A percentile compares a stretch with the other conserved stretches of the same genome.
phyloP scores from a whole-genome alignment of 129 eudicot genomes.

The Solidago caesia region DNA sequence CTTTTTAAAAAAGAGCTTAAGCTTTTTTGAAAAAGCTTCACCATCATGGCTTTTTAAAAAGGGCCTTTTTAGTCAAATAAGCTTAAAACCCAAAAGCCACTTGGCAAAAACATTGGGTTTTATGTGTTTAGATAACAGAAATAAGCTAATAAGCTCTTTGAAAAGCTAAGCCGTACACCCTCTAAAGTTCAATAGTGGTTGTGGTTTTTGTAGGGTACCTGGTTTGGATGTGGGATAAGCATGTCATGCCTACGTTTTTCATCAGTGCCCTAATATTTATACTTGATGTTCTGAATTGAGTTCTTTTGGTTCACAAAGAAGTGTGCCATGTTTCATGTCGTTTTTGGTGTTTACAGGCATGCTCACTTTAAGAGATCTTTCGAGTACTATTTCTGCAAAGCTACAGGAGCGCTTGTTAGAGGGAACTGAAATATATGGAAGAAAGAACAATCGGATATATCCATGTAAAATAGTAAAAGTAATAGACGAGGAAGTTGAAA shows the following conservation, averaged over 20 bases:
- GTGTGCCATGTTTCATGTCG: neutral
- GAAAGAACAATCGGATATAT: constrained; percentile 59
- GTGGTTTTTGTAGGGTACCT: neutral
- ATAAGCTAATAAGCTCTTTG: too few relatives aligned
- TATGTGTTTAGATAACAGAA: too few relatives aligned
- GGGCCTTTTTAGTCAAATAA: too few relatives aligned
- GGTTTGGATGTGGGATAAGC: neutral
- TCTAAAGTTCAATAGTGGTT: neutral
- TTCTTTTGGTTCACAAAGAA: neutral
- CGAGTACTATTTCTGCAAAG: constrained; percentile 54
- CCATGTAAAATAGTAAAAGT: constrained; percentile 76
- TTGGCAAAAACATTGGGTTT: too few relatives aligned
- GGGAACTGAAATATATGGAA: constrained; percentile 76
- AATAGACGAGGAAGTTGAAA: constrained; percentile 53
- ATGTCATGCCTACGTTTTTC: neutral
- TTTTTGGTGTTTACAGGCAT: constrained; percentile 55
- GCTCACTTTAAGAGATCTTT: constrained; percentile 75
- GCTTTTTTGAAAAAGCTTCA: too few relatives aligned
- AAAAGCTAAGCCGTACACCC: too few relatives aligned
- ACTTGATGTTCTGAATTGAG: neutral
- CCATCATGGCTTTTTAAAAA: too few relatives aligned
- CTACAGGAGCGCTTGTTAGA: constrained; percentile 56
- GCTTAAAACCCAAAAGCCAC: too few relatives aligned
- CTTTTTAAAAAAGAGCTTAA: too few relatives aligned
- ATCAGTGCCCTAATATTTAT: neutral